Evolutionary conservation across 2,329 filamentous ascomycete genomes (phyloP).

Genomic region (Raffaelea arxii): DNA sequence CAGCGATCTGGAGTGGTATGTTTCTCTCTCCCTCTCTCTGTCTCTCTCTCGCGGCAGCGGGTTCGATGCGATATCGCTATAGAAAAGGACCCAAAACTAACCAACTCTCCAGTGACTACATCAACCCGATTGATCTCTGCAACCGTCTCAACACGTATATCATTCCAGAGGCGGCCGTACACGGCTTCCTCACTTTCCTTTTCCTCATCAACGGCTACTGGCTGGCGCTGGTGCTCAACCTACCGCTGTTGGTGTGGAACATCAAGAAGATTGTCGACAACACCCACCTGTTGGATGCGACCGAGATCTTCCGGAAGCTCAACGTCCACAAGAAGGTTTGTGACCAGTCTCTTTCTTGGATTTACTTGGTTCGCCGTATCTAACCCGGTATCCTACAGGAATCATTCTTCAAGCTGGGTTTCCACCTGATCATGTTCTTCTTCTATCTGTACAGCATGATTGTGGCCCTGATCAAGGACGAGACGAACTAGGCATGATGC

Average conservation of each 20-base stretch:
- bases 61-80: too few species aligned
- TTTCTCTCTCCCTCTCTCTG: conserved; percentile 12
- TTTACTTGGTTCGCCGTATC: background rate
- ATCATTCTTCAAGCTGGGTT: conserved; percentile 97
- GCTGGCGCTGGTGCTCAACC: conserved; percentile 82
- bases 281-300: conserved; percentile 91
- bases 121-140: conserved; percentile 99
- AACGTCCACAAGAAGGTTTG: conserved; percentile 97
- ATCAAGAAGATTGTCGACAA: conserved; percentile 98
- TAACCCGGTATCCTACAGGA: conserved; percentile 47
- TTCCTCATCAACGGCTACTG: conserved; percentile 99
- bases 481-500: conserved; percentile 60
- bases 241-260: conserved; percentile 88
- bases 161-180: conserved; percentile 93
- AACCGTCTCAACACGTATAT: conserved; percentile 99
- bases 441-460: conserved; percentile 99
- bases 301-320: conserved; percentile 97
- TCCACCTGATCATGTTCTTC: conserved; percentile 99
- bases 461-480: conserved; percentile 91
- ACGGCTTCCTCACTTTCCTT: conserved; percentile 88
- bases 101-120: conserved; percentile 99
- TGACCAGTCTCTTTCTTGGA: background rate
- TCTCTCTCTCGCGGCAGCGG: background rate
- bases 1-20: conserved; percentile 97
- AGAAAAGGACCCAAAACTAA: too few species aligned